Conservation (phyloP, 75 land plant genomes). For the Picea sitchensis region DNA sequence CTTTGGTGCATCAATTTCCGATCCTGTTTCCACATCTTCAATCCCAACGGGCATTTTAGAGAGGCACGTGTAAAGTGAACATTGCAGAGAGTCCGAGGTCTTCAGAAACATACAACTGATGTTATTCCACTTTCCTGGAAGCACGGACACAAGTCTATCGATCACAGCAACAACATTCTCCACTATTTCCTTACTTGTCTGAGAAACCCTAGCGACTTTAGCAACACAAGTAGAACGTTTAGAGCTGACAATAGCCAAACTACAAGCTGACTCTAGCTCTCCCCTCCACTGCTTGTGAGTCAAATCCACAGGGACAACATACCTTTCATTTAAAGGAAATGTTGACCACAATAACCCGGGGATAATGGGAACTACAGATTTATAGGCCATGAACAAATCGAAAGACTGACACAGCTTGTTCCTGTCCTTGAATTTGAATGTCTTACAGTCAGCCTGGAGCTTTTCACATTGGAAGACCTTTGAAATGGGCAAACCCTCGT, state of each 20-base stretch:
- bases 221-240: slow-evolving; percentile 60
- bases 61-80: slow-evolving; percentile 66
- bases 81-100: slow-evolving; percentile 58
- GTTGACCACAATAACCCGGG: slow-evolving; percentile 59
- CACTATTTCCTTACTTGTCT: slow-evolving; percentile 49
- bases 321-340: slow-evolving; percentile 72
- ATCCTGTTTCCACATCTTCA: not conserved
- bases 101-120: slow-evolving; percentile 66
- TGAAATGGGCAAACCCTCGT: slow-evolving; percentile 51
- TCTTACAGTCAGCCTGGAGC: slow-evolving; percentile 51
- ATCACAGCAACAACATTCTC: slow-evolving; percentile 66
- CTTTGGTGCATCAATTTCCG: not conserved
- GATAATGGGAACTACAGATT: slow-evolving; percentile 45
- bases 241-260: slow-evolving; percentile 53
- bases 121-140: slow-evolving; percentile 71
- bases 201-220: slow-evolving; percentile 56
- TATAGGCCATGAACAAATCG: slow-evolving; percentile 71
- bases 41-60: slow-evolving; percentile 42
- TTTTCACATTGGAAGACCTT: slow-evolving; percentile 56
- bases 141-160: slow-evolving; percentile 40
- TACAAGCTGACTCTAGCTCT: slow-evolving; percentile 47
- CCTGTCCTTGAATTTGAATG: slow-evolving; percentile 62
- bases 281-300: slow-evolving; percentile 53
- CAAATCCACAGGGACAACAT: slow-evolving; percentile 70
- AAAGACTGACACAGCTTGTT: slow-evolving; percentile 72